Evolutionary conservation across 257 asterid species (phyloP), one percentile per base, ranked within the genome.

Genomic region (Gentiana macrophylla): DNA sequence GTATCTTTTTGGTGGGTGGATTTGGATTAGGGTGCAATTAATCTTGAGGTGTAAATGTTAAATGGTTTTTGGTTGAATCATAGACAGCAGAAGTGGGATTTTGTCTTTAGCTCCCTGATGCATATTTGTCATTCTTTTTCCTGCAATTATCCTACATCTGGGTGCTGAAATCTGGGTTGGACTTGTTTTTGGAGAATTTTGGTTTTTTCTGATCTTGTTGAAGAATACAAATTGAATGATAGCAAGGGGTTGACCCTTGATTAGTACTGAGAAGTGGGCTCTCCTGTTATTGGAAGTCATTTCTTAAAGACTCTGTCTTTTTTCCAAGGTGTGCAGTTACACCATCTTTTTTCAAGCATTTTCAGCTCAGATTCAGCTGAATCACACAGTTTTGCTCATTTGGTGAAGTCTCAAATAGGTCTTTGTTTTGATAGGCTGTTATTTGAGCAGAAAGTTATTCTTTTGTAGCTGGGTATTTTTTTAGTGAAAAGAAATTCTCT

Each of bases 81-180:
- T 64, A 56, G 59, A 37, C 52, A 46, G n/a, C 61, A 50, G 13
- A 66, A 56, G 45, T 52, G 65, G 65, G 48, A 24, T 56, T 35
- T 49, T 56, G 45, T 12, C 6, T 37, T 8, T 35, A 5, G 46
- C 46, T 41, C 46, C 46, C 9, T 41, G 46, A 0, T 54, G 3
- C 12, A 6, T 46, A 4, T 37, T 13, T 10, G 6, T 34, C 9
- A 15, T 51, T 41, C 9, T 50, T 61, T 41, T 41, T 7, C 6
- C 49, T 35, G 41, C 46, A 8, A 35, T 61, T 41, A 24, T 7
- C 6, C 49, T 35, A 32, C 46, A 8, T 50, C 8, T 44, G 6
- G 55, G 56, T 48, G 13, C 3, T 37, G 33, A 35, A 32, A 45
- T 68, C 65, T 58, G 56, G 52, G 50, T 50, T 49, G 44, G 46